These are phyloP conservation scores for Scedosporium boydii DNA, from an alignment of 2,329 filamentous ascomycete species.

Conservation along the genomic window DNA sequence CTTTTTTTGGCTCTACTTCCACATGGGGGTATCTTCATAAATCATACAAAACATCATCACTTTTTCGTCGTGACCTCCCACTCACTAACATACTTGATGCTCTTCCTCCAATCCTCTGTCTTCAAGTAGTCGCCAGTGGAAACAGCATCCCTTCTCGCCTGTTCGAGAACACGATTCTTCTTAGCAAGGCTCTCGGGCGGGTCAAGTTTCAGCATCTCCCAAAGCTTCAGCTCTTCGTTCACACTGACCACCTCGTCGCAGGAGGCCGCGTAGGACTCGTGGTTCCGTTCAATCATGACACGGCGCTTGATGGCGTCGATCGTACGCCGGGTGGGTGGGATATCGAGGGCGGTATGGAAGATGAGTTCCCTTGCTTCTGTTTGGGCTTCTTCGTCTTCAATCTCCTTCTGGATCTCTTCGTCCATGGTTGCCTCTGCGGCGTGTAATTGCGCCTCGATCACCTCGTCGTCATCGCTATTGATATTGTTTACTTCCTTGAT, in stretches of 20 bases:
- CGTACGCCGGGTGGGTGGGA: slow-evolving; percentile 26
- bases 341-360: slow-evolving; percentile 27
- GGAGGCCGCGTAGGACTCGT: slow-evolving; percentile 34
- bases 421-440: slow-evolving; percentile 7
- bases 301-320: slow-evolving; percentile 25
- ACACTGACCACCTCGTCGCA: slow-evolving; percentile 29
- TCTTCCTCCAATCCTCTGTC: slow-evolving; percentile 28
- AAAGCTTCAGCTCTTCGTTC: slow-evolving; percentile 34
- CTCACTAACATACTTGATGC: slow-evolving; percentile 25
- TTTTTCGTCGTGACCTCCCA: slow-evolving; percentile 26
- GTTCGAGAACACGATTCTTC: neutral
- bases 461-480: slow-evolving; percentile 11
- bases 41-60: neutral
- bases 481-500: slow-evolving; percentile 14
- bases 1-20: neutral
- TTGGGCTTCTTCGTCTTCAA: slow-evolving; percentile 22
- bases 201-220: slow-evolving; percentile 20
- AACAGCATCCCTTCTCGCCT: neutral
- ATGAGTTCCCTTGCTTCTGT: slow-evolving; percentile 33
- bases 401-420: slow-evolving; percentile 10
- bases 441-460: slow-evolving; percentile 10
- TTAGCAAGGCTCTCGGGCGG: neutral
- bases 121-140: slow-evolving; percentile 14
- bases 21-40: neutral
- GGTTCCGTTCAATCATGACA: slow-evolving; percentile 29